Evolutionary conservation across 148 eudicot species (phyloP), one percentile per base, ranked within the genome.

Genomic region (Camellia japonica): DNA sequence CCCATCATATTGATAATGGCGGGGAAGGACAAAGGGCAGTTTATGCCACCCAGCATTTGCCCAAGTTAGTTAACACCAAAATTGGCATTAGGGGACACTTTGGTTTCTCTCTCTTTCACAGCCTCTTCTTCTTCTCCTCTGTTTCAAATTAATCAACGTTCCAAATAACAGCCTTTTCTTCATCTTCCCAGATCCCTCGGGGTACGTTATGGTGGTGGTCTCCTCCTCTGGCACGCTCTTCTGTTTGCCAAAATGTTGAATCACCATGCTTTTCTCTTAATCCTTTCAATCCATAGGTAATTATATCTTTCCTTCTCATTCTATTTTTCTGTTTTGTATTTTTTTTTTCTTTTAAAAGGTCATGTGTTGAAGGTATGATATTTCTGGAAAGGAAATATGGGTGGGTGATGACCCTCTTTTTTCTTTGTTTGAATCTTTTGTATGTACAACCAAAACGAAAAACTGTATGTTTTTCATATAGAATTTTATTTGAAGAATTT

Each of bases 1-100:
- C 38, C 38, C 1, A 30, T 30, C 0, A 30, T 30, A 30, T 30
- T 30, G 38, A 30, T 30, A 30, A 30, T 30, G 38, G 38, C 38
- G 38, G 38, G 38, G 38, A 30, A 30, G 38, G 38, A 30, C 38
- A 30, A 30, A 30, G 38, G 38, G 38, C 1, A 30, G 38, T 30
- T 61, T n/a, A 60, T 13, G 78, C 44, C 66, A 10, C 5, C n/a
- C 51, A 44, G 68, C 58, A 75, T 44, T 61, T 74, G 59, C 65
- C 30, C 18, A 63, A 76, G 78, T 76, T 62, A 46, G 78, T 76
- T 63, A 30, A 64, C 14, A 54, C 80, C 72, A 63, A 77, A 77
- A 64, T 49, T 64, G 47, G 76, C 46, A 47, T 49, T 30, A 30
- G 9, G 47, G 7, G 7, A 19, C 19, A 1, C 15, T 60, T 64